phyloP scores from a whole-genome alignment of 2,329 filamentous ascomycete genomes.

The Fusarium sp. region DNA sequence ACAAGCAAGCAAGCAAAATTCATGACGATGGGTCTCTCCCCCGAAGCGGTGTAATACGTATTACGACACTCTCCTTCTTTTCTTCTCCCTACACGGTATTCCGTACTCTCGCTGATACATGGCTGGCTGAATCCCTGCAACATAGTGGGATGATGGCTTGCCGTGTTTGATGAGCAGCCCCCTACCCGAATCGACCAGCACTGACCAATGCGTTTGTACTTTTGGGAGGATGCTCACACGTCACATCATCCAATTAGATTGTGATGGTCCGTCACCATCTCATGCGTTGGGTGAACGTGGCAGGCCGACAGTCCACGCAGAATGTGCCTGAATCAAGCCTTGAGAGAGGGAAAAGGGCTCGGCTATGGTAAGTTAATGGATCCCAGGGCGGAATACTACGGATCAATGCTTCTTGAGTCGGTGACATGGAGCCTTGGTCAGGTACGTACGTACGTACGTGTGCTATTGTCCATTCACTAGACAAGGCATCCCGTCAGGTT shows the following conservation, averaged over 20 bases:
- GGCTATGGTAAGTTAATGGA: not conserved
- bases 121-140: not conserved
- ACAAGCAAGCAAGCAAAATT: not conserved
- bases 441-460: not conserved
- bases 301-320: slow-evolving; percentile 13
- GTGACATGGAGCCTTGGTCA: not conserved
- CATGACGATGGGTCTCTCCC: not conserved
- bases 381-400: not conserved
- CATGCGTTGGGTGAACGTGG: slow-evolving; percentile 20
- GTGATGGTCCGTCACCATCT: slow-evolving; percentile 8
- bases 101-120: not conserved
- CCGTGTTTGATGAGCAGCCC: slow-evolving; percentile 3
- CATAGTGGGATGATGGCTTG: slow-evolving; percentile 4
- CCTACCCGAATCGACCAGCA: slow-evolving; percentile 1
- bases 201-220: slow-evolving; percentile 4
- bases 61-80: not conserved
- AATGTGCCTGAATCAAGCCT: slow-evolving; percentile 11
- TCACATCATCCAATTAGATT: slow-evolving; percentile 1
- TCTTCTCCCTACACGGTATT: not conserved
- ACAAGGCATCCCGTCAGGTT: not conserved
- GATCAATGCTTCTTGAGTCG: not conserved
- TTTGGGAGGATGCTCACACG: not conserved
- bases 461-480: not conserved
- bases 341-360: not conserved
- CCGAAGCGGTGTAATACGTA: not conserved